Evolutionary conservation across 495 filamentous ascomycete genomes (phyloP).

Genomic region (Lasiosphaeris hirsuta): DNA sequence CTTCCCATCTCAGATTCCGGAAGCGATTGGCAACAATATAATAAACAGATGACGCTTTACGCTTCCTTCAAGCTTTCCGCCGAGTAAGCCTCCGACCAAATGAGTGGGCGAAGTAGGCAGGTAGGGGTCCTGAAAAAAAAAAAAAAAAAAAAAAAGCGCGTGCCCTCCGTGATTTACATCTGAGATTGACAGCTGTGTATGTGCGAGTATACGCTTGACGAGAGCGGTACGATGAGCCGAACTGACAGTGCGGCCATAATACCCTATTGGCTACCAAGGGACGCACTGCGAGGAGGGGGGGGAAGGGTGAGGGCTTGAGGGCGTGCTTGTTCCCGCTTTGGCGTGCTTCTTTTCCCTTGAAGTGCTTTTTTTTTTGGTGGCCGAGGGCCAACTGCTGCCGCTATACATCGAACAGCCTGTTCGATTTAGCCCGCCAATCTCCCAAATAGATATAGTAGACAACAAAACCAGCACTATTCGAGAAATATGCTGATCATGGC

Average conservation of each 20-base stretch:
- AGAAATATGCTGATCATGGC: neutral
- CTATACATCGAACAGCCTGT: constrained; percentile 19
- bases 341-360: neutral
- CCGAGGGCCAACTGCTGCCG: neutral
- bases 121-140: neutral
- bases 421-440: constrained; percentile 26
- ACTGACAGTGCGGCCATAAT: constrained; percentile 18
- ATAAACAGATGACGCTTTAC: neutral
- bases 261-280: constrained; percentile 28
- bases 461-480: constrained; percentile 3
- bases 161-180: constrained; percentile 3
- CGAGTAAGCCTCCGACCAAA: constrained; percentile 2
- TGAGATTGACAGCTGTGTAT: neutral
- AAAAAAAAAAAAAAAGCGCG: constrained; percentile 1
- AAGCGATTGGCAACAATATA: constrained; percentile 3
- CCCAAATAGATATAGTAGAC: constrained; percentile 4
- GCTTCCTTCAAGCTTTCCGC: neutral
- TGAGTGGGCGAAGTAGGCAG: neutral
- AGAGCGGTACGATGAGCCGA: constrained; percentile 22
- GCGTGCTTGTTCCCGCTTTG: neutral
- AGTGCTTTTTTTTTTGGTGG: neutral
- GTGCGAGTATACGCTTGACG: neutral
- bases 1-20: constrained; percentile 1
- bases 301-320: constrained; percentile 3
- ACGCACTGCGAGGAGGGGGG: constrained; percentile 15